These are phyloP conservation scores for Mallotus nudiflorus DNA, from an alignment of 345 rosid genomes.

Conservation along the genomic window DNA sequence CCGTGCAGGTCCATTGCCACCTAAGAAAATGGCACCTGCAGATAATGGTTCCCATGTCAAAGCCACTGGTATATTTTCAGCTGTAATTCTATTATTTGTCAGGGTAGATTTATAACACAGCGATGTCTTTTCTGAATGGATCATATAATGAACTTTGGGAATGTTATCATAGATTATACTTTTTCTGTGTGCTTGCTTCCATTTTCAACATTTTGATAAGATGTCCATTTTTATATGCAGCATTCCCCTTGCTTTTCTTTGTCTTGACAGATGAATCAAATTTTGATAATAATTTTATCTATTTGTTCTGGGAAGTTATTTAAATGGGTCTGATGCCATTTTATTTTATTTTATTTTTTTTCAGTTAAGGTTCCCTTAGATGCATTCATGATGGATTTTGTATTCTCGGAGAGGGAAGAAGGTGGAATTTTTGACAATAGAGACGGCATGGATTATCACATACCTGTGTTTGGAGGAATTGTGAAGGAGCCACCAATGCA, in stretches of 20 bases:
- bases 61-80: slow-evolving; percentile 53
- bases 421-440: slow-evolving; percentile 84
- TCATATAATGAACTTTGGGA: not conserved
- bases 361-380: slow-evolving; percentile 89
- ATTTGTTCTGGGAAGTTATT: not conserved
- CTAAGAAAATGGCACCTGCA: slow-evolving; percentile 72
- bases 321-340: too few species aligned
- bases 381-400: slow-evolving; percentile 96
- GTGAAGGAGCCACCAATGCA: slow-evolving; percentile 84
- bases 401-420: slow-evolving; percentile 86
- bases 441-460: slow-evolving; percentile 77
- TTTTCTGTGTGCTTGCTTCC: not conserved
- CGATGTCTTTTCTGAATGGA: too few species aligned
- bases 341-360: slow-evolving; percentile 31
- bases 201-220: too few species aligned
- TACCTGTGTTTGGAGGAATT: slow-evolving; percentile 75
- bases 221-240: not conserved
- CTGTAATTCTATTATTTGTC: slow-evolving; percentile 1
- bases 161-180: not conserved
- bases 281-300: not conserved
- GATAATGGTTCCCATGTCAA: slow-evolving; percentile 57
- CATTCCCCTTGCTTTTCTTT: not conserved
- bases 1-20: slow-evolving; percentile 67
- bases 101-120: not conserved
- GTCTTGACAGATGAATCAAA: not conserved